Conservation (phyloP, 2,329 filamentous ascomycete genomes). For the Neofusicoccum ribis region DNA sequence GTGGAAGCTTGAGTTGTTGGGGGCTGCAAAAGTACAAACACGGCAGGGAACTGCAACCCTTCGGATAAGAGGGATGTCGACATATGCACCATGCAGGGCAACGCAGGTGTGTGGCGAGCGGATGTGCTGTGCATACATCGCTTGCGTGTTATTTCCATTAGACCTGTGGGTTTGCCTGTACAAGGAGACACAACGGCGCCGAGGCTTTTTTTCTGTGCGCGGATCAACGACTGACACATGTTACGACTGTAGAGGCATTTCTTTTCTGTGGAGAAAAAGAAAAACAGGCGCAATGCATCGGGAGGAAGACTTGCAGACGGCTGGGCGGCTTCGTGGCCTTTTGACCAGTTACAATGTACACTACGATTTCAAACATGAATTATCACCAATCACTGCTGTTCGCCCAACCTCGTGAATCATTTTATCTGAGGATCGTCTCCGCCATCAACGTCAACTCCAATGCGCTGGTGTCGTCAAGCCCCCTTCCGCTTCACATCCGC, state of each 20-base stretch:
- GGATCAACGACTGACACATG: neutral
- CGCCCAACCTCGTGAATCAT: neutral
- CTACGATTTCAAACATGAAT: neutral
- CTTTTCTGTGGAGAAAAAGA: neutral
- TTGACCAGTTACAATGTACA: neutral
- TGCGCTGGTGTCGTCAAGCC: no score
- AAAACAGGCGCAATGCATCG: neutral
- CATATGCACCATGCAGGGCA: constrained; percentile 12
- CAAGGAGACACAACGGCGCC: constrained; percentile 4
- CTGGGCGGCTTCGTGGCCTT: neutral
- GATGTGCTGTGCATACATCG: neutral
- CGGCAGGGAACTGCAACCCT: neutral
- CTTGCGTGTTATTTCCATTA: neutral
- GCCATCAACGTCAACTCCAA: no score
- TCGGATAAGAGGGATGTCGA: neutral
- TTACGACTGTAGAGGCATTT: constrained; percentile 4
- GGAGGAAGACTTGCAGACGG: neutral
- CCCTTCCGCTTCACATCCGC: no score
- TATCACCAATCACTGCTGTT: neutral
- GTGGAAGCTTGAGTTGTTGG: neutral
- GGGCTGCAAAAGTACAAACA: neutral
- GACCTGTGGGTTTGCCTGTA: neutral
- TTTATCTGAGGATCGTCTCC: no score
- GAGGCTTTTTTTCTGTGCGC: neutral
- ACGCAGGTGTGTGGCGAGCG: neutral